phyloP scores from a whole-genome alignment of 2,329 filamentous ascomycete genomes.

The Coccinonectria pachysandricola region DNA sequence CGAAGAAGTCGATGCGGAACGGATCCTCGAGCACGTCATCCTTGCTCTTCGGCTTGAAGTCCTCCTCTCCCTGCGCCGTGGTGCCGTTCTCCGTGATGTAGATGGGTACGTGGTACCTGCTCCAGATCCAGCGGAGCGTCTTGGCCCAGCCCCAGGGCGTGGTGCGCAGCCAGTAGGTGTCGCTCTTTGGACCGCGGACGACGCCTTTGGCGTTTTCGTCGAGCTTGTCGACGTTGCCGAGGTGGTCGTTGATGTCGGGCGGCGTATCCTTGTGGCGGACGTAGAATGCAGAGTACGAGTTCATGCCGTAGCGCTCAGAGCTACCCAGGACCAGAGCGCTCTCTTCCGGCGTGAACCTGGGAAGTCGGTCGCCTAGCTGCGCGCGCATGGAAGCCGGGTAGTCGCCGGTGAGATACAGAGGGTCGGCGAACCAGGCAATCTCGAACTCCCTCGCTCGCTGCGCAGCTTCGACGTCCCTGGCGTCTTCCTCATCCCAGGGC shows the following conservation, averaged over 20 bases:
- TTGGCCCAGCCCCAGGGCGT: conserved; percentile 29
- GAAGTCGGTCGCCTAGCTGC: conserved; percentile 28
- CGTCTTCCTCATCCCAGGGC: conserved; percentile 27
- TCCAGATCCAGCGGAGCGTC: conserved; percentile 30
- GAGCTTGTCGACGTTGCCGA: conserved; percentile 28
- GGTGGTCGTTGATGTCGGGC: conserved; percentile 28
- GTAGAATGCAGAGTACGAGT: conserved; percentile 32
- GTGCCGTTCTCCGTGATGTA: conserved; percentile 34
- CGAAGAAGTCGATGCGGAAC: conserved; percentile 28
- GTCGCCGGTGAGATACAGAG: conserved; percentile 26
- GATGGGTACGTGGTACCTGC: conserved; percentile 29
- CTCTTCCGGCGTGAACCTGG: conserved; percentile 28
- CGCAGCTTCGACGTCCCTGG: conserved; percentile 26
- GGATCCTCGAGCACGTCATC: conserved; percentile 28
- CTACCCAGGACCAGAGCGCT: conserved; percentile 27
- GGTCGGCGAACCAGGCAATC: conserved; percentile 32
- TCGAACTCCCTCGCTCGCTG: conserved; percentile 31
- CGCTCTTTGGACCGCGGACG: conserved; percentile 24
- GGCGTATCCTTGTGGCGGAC: conserved; percentile 24
- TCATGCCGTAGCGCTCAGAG: conserved; percentile 32
- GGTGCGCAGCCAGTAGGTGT: conserved; percentile 29
- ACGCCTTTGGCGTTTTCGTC: conserved; percentile 25
- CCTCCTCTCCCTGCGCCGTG: conserved; percentile 28
- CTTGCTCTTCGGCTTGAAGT: conserved; percentile 18
- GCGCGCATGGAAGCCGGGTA: conserved; percentile 30